Percentiles rank a stretch among this genome's conserved stretches.
Conservation (phyloP, 495 filamentous ascomycete genomes). For the Penicillium paxilli region DNA sequence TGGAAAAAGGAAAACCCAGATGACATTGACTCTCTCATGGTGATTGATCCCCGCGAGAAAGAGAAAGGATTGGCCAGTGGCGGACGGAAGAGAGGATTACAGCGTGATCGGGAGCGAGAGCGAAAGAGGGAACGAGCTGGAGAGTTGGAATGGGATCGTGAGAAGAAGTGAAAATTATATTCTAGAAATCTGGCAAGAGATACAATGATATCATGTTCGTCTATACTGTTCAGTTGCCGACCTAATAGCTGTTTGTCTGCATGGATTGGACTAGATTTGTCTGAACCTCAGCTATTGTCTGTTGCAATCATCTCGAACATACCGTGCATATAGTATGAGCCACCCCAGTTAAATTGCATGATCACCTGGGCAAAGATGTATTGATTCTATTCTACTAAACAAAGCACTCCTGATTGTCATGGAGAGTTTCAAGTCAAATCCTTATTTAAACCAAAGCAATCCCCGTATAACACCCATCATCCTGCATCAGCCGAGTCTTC, state of each 20-base stretch:
- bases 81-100: slow-evolving; percentile 24
- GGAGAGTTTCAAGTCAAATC: too few species aligned
- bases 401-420: too few species aligned
- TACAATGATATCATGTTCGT: not conserved
- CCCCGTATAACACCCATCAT: slow-evolving; percentile 30
- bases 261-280: too few species aligned
- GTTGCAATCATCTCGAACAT: too few species aligned
- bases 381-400: too few species aligned
- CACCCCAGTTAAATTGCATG: too few species aligned
- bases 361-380: too few species aligned
- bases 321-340: too few species aligned
- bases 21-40: slow-evolving; percentile 84
- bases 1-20: slow-evolving; percentile 88
- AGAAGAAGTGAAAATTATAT: slow-evolving; percentile 4
- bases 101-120: slow-evolving; percentile 44
- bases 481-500: slow-evolving; percentile 29
- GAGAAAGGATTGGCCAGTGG: slow-evolving; percentile 59
- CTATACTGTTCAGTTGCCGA: not conserved
- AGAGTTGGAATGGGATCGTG: slow-evolving; percentile 41
- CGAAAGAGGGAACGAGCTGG: slow-evolving; percentile 35
- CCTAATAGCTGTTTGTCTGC: too few species aligned
- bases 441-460: slow-evolving; percentile 22
- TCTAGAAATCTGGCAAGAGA: not conserved
- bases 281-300: too few species aligned
- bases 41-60: slow-evolving; percentile 92